Base-by-base conservation (phyloP, 106 monocot genomes). In the Phalaenopsis aphrodite region DNA sequence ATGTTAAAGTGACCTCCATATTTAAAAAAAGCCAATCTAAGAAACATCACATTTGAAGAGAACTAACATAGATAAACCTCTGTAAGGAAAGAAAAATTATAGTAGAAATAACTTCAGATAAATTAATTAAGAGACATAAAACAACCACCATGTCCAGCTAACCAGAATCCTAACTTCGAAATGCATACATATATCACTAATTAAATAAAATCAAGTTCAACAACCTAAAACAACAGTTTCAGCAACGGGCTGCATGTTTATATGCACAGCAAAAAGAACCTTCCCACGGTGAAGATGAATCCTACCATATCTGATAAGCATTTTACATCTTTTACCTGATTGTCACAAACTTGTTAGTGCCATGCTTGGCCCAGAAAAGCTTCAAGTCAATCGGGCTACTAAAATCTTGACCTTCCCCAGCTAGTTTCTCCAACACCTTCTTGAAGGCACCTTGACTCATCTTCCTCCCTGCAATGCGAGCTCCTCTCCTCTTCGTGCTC, bases 271-370 rank as follows among this genome's bases (percentile, higher is more conserved):
- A 76, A 76, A 77, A 75, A n/a, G 82, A 79, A 67, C 77, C 73
- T 38, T 19, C 69, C 80, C 18, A 77, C 24, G 36, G 57, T 77
- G 82, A 48, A 69, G 71, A 5, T 14, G 78, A n/a, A 5, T 14
- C 47, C 42, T 49, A 42, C 78, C 48, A n/a, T 56, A 36, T 5
- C 18, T 30, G 14, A 72, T 10, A 49, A 24, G 5, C 43, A 69
- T 5, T 17, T 45, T 58, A 86, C 83, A 84, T 77, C 77, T 83
- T 30, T 84, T 82, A 89, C 79, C 86, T 89, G 81, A 89, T 89
- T 17, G 84, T 86, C 84, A 89, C 89, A 86, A 89, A 89, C 86
- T 89, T 89, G 79, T 89, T 89, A 11, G 89, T 89, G 10, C 89
- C 89, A 77, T 89, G 89, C 77, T 86, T 89, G 18, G 89, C 86